Evolutionary conservation across 805 yeast species (phyloP).

Genomic region (Cyberlindnera amylophila): DNA sequence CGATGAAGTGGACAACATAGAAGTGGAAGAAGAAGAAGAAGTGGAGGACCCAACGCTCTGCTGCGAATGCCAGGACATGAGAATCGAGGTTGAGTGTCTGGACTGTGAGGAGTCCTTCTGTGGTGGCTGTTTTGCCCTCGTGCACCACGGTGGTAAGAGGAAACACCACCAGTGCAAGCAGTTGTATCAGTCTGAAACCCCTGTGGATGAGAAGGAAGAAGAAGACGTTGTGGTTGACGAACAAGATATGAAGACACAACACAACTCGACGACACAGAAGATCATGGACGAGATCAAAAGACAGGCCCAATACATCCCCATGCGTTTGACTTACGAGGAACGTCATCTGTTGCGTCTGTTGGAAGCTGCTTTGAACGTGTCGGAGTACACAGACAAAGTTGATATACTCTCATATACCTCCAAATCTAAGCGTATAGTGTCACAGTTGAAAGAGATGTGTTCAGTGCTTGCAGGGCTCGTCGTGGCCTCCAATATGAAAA

Average conservation of each 20-base stretch:
- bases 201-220: slow-evolving; percentile 16
- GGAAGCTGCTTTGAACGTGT: slow-evolving; percentile 74
- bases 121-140: slow-evolving; percentile 61
- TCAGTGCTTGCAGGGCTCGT: slow-evolving; percentile 75
- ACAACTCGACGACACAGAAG: slow-evolving; percentile 5
- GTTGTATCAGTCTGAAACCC: slow-evolving; percentile 16
- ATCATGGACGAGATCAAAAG: slow-evolving; percentile 31
- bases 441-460: slow-evolving; percentile 71
- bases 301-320: slow-evolving; percentile 56
- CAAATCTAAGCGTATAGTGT: slow-evolving; percentile 66
- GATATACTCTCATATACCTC: slow-evolving; percentile 66
- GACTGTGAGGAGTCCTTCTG: slow-evolving; percentile 68
- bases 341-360: slow-evolving; percentile 61
- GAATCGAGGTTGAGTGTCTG: slow-evolving; percentile 56
- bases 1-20: slow-evolving; percentile 30
- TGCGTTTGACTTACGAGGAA: slow-evolving; percentile 65
- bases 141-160: slow-evolving; percentile 67
- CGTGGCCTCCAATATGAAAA: slow-evolving; percentile 70
- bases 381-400: slow-evolving; percentile 76
- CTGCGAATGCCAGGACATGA: slow-evolving; percentile 72
- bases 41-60: slow-evolving; percentile 44
- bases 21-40: slow-evolving; percentile 19
- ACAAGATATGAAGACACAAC: slow-evolving; percentile 10
- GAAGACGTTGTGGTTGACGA: slow-evolving; percentile 22
- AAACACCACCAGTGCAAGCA: slow-evolving; percentile 37